Conservation (phyloP, 495 filamentous ascomycete genomes). For the Trichoderma parareesei region DNA sequence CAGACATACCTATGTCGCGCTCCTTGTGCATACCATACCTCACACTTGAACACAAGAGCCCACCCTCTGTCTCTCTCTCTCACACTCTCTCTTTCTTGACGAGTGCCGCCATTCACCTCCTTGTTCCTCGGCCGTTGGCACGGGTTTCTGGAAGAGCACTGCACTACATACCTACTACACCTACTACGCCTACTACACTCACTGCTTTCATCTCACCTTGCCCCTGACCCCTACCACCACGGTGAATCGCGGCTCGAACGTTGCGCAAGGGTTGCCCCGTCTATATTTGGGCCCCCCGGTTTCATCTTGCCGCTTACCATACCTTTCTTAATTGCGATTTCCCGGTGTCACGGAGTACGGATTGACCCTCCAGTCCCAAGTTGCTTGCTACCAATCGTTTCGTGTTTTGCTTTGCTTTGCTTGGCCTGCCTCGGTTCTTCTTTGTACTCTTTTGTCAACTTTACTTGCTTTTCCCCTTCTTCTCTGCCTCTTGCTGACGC, state of each 20-base stretch:
- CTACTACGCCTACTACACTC: neutral
- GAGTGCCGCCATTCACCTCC: no score
- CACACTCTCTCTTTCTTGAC: no score
- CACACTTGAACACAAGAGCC: no score
- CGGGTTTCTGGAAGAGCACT: neutral
- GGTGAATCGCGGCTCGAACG: constrained; percentile 4
- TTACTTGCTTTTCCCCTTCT: neutral
- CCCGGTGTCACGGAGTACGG: neutral
- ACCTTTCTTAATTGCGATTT: constrained; percentile 4
- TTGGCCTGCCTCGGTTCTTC: no score
- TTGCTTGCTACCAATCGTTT: neutral
- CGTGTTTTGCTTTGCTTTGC: neutral
- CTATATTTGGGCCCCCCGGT: constrained; percentile 3
- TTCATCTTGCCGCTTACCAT: constrained; percentile 7
- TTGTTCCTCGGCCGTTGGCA: neutral
- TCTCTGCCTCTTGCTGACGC: neutral
- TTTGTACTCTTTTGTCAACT: no score
- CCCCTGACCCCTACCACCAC: constrained; percentile 7
- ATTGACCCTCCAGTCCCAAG: neutral
- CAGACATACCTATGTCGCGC: neutral
- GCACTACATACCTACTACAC: neutral
- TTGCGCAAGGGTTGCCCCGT: constrained; percentile 8
- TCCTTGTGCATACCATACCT: no score
- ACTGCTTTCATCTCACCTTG: constrained; percentile 9
- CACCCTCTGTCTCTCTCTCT: neutral